Base-by-base conservation (phyloP, 495 filamentous ascomycete species). In the Lindgomyces ingoldianus region DNA sequence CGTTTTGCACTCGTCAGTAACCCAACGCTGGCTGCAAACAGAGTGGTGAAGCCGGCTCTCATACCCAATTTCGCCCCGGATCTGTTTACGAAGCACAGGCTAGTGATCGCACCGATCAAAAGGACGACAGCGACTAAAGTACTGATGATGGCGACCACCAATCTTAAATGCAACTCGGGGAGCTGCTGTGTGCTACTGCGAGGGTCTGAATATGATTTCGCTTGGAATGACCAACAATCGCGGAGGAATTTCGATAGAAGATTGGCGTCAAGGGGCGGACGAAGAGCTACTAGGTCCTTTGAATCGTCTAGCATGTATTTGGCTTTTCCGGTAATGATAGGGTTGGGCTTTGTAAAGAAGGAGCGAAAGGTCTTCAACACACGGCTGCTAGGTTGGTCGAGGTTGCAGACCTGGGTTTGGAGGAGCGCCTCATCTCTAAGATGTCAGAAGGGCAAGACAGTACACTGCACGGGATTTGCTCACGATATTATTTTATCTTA, bases 31-130 rank as follows among this genome's bases (percentile, higher is more conserved):
- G 41, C 33, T 21, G 22, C 50, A 16, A 47, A 62, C 21, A 52
- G 6, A 14, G 53, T 24, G 8, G 62, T 58, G 29, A 52, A 59
- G 4, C 14, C 47, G 9, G 54, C 55, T 48, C 48, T n/a, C n/a
- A 45, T 24, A 65, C 46, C 55, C 54, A 12, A 64, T 26, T 21
- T 48, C 27, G 3, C 6, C 4, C 4, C 25, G 26, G 11, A 47
- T 22, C 19, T 30, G n/a, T 2, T 45, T 19, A 60, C 56, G 36
- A 60, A 47, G 19, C 60, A 60, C 3, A 66, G 47, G 19, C 55
- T 48, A 6, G 27, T 59, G n/a, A 66, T 66, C 2, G 55, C 44
- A 12, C 52, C 63, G 36, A 60, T 39, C 11, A 60, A 29, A 11
- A 60, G 55, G 19, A 60, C 33, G 4, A 48, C 55, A 16, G 63